These are phyloP conservation scores for Xylariaceae sp. DNA, from an alignment of 2,329 filamentous ascomycete species.

Conservation along the genomic window DNA sequence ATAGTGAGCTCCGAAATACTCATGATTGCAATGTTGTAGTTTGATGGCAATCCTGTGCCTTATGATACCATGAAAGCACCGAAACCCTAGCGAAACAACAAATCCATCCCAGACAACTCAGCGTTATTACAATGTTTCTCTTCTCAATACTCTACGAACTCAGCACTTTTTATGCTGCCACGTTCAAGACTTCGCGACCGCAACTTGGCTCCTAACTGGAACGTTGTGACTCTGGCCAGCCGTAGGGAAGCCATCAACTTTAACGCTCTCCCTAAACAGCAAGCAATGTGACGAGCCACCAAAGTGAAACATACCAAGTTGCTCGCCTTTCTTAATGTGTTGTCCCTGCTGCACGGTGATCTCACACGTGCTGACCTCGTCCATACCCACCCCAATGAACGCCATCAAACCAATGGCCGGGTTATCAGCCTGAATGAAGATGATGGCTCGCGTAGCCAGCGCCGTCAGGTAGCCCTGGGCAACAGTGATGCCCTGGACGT, in stretches of 20 bases:
- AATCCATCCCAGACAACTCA: neutral
- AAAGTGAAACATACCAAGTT: conserved; percentile 81
- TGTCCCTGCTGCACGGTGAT: conserved; percentile 72
- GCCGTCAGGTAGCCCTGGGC: conserved; percentile 71
- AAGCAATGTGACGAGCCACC: conserved; percentile 75
- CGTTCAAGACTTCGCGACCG: conserved; percentile 29
- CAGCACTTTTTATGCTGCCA: neutral
- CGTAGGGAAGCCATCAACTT: conserved; percentile 43
- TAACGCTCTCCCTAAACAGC: conserved; percentile 65
- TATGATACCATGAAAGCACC: too few species aligned
- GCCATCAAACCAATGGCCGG: conserved; percentile 69
- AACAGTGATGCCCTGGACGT: conserved; percentile 43
- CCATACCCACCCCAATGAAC: conserved; percentile 77
- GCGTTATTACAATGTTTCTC: neutral
- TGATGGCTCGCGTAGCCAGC: conserved; percentile 71
- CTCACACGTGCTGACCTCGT: conserved; percentile 76
- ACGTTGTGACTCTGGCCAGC: conserved; percentile 33
- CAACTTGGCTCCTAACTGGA: conserved; percentile 36
- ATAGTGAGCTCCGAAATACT: too few species aligned
- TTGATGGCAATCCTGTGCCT: too few species aligned
- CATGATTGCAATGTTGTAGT: too few species aligned
- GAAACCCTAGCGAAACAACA: too few species aligned
- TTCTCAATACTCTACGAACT: neutral
- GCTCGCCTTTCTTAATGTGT: conserved; percentile 69
- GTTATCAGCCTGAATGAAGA: conserved; percentile 75